Percentiles rank a stretch among this genome's conserved stretches.
Evolutionary conservation across 768 basidiomycete genomes (phyloP).

Genomic region (Dacryopinax spathularia): DNA sequence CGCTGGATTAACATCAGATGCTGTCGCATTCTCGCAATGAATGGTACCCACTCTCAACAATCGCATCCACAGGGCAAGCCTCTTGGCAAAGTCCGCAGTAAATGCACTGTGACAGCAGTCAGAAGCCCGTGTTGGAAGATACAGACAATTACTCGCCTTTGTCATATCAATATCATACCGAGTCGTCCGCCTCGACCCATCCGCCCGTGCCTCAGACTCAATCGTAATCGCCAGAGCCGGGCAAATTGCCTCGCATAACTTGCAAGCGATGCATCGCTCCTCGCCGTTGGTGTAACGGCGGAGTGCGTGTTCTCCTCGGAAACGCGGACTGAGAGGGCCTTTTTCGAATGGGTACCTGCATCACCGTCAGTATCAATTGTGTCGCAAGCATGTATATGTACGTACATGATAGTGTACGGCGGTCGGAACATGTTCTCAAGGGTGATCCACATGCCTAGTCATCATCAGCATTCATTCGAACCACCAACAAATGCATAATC

Average conservation of each 20-base stretch:
- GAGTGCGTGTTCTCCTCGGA: constrained; percentile 95
- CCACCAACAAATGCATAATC: constrained; percentile 7
- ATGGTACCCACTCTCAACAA: constrained; percentile 77
- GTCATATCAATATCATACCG: constrained; percentile 99
- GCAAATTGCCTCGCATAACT: constrained; percentile 97
- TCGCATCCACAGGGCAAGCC: constrained; percentile 98
- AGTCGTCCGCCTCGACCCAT: constrained; percentile 92
- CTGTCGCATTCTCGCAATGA: constrained; percentile 6
- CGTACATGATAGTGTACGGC: constrained; percentile 80
- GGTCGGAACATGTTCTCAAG: constrained; percentile 82
- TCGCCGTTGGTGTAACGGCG: constrained; percentile 94
- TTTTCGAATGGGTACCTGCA: constrained; percentile 87
- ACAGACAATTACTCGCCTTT: constrained; percentile 25
- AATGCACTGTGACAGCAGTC: constrained; percentile 50
- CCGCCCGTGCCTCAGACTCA: constrained; percentile 88
- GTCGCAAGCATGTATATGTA: neutral
- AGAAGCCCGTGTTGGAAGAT: neutral
- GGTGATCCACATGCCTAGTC: constrained; percentile 92
- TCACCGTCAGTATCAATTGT: constrained; percentile 17
- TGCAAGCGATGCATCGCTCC: constrained; percentile 98
- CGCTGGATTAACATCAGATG: constrained; percentile 33
- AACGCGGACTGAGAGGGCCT: constrained; percentile 91
- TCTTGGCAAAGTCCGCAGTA: constrained; percentile 99
- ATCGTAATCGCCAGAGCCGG: constrained; percentile 99
- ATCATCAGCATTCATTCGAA: neutral